Conservation (phyloP, 192 early-diverging fungal genomes). For the Lobosporangium transversale region DNA sequence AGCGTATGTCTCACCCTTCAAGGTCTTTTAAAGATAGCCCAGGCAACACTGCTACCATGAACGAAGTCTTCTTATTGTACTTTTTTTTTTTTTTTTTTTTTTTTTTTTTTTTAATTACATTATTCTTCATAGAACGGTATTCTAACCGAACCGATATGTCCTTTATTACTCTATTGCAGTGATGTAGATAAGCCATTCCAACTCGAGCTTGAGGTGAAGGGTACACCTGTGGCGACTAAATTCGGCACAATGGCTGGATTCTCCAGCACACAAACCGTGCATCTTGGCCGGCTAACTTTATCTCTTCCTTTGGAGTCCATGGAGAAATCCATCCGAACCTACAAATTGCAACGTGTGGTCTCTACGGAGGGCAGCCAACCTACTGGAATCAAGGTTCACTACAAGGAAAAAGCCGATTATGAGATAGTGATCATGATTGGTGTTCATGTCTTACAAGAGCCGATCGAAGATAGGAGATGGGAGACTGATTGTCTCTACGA, state of each 20-base stretch:
- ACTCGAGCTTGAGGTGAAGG: constrained; percentile 38
- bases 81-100: neutral
- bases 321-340: constrained; percentile 39
- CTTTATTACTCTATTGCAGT: constrained; percentile 1
- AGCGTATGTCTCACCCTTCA: constrained; percentile 37
- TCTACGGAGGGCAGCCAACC: constrained; percentile 6
- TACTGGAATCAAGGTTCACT: constrained; percentile 4
- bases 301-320: constrained; percentile 11
- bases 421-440: constrained; percentile 50
- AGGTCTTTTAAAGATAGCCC: constrained; percentile 48
- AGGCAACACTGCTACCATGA: constrained; percentile 48
- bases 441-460: constrained; percentile 38
- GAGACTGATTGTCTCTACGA: constrained; percentile 32
- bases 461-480: constrained; percentile 42
- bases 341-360: constrained; percentile 20
- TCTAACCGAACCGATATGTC: no score
- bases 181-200: constrained; percentile 42
- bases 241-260: constrained; percentile 49
- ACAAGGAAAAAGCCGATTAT: constrained; percentile 35
- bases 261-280: constrained; percentile 32
- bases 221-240: constrained; percentile 36
- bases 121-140: no score
- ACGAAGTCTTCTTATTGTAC: constrained; percentile 47
- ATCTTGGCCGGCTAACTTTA: constrained; percentile 20
- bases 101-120: neutral